A percentile compares a stretch with the other conserved stretches of the same genome.
Conservation (phyloP, 164 flowering plant genomes). For the Akebia trifoliata region DNA sequence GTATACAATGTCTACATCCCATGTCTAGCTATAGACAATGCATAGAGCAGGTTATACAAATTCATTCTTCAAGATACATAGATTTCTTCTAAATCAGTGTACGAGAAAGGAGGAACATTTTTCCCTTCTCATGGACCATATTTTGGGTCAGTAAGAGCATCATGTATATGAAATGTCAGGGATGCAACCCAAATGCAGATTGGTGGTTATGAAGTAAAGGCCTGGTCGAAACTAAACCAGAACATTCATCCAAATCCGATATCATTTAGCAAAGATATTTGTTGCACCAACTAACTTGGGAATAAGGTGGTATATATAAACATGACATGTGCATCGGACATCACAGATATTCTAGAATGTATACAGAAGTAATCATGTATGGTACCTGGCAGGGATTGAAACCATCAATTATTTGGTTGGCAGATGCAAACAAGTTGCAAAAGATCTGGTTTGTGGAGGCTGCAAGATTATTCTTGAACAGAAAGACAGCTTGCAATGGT, state of each 20-base stretch:
- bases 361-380: constrained; percentile 1
- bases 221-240: no score
- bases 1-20: neutral
- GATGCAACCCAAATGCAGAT: neutral
- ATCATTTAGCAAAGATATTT: neutral
- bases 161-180: neutral
- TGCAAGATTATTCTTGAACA: constrained; percentile 48
- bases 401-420: constrained; percentile 47
- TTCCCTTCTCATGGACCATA: neutral
- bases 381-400: constrained; percentile 63
- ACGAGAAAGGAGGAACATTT: neutral
- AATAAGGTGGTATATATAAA: neutral
- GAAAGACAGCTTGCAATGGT: constrained; percentile 51
- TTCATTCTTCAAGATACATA: no score
- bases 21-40: neutral
- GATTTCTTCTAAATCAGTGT: neutral
- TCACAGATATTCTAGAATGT: no score
- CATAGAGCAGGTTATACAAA: neutral
- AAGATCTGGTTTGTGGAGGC: constrained; percentile 48
- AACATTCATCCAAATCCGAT: neutral
- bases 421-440: constrained; percentile 52
- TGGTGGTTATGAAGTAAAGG: no score
- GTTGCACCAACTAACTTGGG: neutral
- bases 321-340: neutral
- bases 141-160: neutral